These are phyloP conservation scores for Ceratobasidium sp. DNA, from an alignment of 1,284 basidiomycete genomes.

Conservation along the genomic window DNA sequence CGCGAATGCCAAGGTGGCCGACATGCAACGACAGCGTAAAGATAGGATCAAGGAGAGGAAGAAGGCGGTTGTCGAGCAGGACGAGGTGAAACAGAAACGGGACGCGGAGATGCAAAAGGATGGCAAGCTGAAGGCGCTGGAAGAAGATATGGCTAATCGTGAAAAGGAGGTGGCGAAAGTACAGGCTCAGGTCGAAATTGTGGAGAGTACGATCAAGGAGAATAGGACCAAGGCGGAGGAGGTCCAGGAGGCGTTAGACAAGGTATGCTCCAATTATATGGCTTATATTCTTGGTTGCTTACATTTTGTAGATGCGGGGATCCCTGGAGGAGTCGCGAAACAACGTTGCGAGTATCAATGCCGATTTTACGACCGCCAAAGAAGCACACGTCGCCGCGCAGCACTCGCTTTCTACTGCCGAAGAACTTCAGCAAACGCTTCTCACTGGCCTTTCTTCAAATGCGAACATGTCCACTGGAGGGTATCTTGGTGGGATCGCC, in stretches of 20 bases:
- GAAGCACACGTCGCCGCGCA: slow-evolving; percentile 77
- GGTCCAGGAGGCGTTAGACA: slow-evolving; percentile 69
- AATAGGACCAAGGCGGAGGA: slow-evolving; percentile 77
- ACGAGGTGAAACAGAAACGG: slow-evolving; percentile 73
- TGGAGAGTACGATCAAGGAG: slow-evolving; percentile 81
- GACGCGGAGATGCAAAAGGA: slow-evolving; percentile 80
- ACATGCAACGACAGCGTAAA: slow-evolving; percentile 62
- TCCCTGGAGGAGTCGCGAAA: slow-evolving; percentile 70
- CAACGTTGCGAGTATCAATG: slow-evolving; percentile 73
- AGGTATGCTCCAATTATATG: slow-evolving; percentile 64
- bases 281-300: no score
- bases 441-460: slow-evolving; percentile 87
- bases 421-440: slow-evolving; percentile 96
- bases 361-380: slow-evolving; percentile 78
- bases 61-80: slow-evolving; percentile 65
- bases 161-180: slow-evolving; percentile 91
- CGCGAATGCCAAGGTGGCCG: slow-evolving; percentile 54
- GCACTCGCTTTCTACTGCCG: slow-evolving; percentile 78
- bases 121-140: slow-evolving; percentile 83
- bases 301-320: slow-evolving; percentile 65
- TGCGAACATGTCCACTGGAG: slow-evolving; percentile 79
- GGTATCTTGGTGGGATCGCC: slow-evolving; percentile 97
- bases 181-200: slow-evolving; percentile 89
- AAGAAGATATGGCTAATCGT: slow-evolving; percentile 82
- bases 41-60: slow-evolving; percentile 64